Conservation (phyloP, 306 rosid species). For the Acmispon strigosus region DNA sequence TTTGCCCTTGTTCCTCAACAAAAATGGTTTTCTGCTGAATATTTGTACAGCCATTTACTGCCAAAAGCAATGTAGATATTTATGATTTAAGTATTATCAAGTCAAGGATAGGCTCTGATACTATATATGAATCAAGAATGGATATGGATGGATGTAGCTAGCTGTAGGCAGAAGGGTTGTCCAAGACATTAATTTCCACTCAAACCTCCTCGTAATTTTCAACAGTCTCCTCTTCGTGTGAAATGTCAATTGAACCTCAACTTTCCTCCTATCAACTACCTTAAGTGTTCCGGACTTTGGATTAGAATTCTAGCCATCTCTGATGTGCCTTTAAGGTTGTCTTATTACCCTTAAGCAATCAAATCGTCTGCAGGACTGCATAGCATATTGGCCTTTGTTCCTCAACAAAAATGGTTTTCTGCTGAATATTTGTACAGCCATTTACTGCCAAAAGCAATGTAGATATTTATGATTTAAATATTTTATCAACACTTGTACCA, state of each 20-base stretch:
- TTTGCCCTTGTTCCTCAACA: background rate
- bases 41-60: background rate
- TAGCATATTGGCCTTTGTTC: background rate
- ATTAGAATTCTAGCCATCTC: background rate
- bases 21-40: background rate
- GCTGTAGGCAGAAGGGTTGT: no score
- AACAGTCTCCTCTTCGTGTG: background rate
- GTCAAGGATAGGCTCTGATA: background rate
- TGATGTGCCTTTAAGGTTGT: background rate
- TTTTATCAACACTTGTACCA: background rate
- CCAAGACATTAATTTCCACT: background rate
- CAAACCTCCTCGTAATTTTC: background rate
- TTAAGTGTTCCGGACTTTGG: background rate
- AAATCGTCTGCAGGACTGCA: background rate
- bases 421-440: background rate
- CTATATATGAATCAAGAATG: no score
- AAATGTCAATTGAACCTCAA: background rate
- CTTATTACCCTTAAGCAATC: background rate
- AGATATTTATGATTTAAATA: background rate
- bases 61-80: conserved; percentile 1
- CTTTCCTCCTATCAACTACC: background rate
- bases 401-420: background rate
- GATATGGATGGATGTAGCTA: no score
- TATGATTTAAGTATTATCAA: background rate
- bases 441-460: background rate